Evolutionary conservation across 306 rosid species (phyloP).

Genomic region (Castanopsis chinensis): DNA sequence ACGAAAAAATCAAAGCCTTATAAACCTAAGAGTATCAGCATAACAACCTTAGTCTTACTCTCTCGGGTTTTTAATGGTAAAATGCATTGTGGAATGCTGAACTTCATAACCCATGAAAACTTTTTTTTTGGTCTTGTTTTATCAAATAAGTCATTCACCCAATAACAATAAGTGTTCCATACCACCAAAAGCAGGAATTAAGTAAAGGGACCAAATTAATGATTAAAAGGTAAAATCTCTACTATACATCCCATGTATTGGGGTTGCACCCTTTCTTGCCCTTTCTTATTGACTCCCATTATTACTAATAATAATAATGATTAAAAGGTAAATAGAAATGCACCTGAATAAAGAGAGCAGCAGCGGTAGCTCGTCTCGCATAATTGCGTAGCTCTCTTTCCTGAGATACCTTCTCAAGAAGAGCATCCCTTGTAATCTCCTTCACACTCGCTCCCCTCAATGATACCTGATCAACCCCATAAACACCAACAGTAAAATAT

Average conservation of each 20-base stretch:
- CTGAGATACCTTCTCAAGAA: constrained; percentile 76
- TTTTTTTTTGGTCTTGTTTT: too few relatives aligned
- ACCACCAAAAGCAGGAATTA: neutral
- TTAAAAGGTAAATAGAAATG: neutral
- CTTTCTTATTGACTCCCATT: too few relatives aligned
- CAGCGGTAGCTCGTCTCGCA: constrained; percentile 77
- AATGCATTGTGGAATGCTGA: neutral
- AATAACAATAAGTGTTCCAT: neutral
- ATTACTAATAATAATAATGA: too few relatives aligned
- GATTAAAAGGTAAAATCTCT: too few relatives aligned
- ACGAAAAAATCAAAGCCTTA: neutral
- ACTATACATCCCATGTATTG: too few relatives aligned
- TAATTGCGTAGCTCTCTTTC: constrained; percentile 87
- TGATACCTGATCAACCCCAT: constrained; percentile 57
- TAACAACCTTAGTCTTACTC: neutral
- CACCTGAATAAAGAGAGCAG: constrained; percentile 92
- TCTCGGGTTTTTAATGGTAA: neutral
- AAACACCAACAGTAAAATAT: neutral
- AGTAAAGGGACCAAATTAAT: neutral
- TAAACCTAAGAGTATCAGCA: neutral
- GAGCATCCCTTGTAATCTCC: constrained; percentile 92
- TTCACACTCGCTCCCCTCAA: constrained; percentile 93
- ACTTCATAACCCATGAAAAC: neutral
- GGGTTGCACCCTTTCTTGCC: too few relatives aligned
- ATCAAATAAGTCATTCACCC: neutral